Conservation (phyloP, 2,329 filamentous ascomycete genomes). For the Leptographium flavum region DNA sequence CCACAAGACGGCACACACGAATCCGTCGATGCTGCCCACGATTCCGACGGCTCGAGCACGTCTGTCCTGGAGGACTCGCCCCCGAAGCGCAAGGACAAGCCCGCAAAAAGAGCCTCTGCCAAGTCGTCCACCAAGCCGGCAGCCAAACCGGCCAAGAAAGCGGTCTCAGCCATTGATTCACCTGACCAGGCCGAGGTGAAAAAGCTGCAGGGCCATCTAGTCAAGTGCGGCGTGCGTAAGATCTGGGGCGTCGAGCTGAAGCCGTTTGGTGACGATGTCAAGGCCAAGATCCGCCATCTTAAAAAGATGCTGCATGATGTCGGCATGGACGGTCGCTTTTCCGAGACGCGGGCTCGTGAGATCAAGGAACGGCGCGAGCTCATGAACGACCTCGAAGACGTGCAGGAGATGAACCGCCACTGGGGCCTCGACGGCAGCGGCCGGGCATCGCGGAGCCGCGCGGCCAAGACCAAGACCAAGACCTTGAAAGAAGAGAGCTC, state of each 20-base stretch:
- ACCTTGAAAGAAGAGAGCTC: constrained; percentile 10
- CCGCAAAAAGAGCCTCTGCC: constrained; percentile 29
- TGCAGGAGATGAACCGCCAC: constrained; percentile 63
- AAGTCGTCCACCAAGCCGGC: constrained; percentile 14
- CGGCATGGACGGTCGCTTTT: constrained; percentile 84
- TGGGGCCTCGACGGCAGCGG: constrained; percentile 50
- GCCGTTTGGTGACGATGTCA: constrained; percentile 52
- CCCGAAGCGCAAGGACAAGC: constrained; percentile 10
- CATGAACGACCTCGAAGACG: constrained; percentile 67
- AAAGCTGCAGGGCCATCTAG: constrained; percentile 68
- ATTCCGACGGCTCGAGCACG: constrained; percentile 49
- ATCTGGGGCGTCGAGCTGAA: constrained; percentile 81
- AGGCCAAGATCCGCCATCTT: constrained; percentile 72
- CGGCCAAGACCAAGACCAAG: constrained; percentile 13
- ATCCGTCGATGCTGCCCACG: constrained; percentile 1
- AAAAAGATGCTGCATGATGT: constrained; percentile 63
- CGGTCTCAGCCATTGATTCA: constrained; percentile 21
- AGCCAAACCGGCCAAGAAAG: constrained; percentile 16
- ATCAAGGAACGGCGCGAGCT: constrained; percentile 84
- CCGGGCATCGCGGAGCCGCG: constrained; percentile 26
- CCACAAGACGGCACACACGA: background rate
- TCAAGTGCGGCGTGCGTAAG: constrained; percentile 86
- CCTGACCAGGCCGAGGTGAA: constrained; percentile 73
- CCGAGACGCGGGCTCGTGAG: constrained; percentile 64
- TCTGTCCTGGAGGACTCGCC: constrained; percentile 59